Evolutionary conservation across 2,329 filamentous ascomycete species (phyloP).

Genomic region (Lasiodiplodia sp.): DNA sequence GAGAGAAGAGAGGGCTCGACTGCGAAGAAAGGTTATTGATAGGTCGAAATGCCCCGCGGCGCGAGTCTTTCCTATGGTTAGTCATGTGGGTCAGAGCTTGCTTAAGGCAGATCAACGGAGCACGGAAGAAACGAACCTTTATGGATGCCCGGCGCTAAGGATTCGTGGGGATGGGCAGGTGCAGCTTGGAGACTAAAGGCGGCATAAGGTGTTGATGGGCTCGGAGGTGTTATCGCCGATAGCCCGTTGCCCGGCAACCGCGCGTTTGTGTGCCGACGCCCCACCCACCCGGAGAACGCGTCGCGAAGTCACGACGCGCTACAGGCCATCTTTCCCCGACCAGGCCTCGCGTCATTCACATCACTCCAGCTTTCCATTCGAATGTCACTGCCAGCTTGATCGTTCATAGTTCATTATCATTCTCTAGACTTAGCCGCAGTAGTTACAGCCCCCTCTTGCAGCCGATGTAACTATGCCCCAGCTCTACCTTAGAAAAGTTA

Average conservation of each 20-base stretch:
- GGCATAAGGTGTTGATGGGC: constrained; percentile 9
- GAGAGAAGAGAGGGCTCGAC: constrained; percentile 41
- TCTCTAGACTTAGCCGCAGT: neutral
- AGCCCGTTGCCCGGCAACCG: constrained; percentile 21
- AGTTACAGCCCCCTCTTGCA: too few species aligned
- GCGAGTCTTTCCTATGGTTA: constrained; percentile 24
- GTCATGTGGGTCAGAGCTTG: constrained; percentile 17
- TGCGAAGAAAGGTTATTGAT: constrained; percentile 44
- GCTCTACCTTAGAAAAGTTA: too few species aligned
- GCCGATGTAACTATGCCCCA: too few species aligned
- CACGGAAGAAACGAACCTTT: constrained; percentile 7
- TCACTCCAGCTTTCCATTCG: neutral
- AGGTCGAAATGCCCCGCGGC: constrained; percentile 43
- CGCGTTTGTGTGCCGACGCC: neutral
- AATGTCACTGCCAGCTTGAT: neutral
- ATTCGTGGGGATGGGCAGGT: neutral
- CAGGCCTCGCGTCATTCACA: neutral
- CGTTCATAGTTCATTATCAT: neutral
- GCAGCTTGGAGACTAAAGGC: constrained; percentile 9
- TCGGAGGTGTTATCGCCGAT: neutral
- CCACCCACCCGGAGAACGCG: constrained; percentile 1
- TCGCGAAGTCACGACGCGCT: neutral
- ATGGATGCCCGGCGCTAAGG: constrained; percentile 22
- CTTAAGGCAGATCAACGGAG: neutral
- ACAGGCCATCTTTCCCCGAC: neutral